phyloP scores from a whole-genome alignment of 2,329 filamentous ascomycete genomes.

The Ophidiomyces ophidiicola region DNA sequence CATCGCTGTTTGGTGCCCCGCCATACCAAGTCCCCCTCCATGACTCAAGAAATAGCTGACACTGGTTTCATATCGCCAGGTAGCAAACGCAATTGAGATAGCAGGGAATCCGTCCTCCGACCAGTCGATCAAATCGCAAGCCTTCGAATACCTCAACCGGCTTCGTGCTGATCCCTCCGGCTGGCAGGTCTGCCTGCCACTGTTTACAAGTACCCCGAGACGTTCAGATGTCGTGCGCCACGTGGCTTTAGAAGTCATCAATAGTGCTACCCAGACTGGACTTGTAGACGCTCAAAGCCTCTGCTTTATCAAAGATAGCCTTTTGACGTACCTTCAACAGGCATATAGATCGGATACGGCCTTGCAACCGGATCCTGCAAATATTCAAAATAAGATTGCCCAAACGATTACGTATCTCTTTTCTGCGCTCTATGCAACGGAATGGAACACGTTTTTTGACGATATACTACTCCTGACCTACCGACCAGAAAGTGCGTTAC shows the following conservation, averaged over 20 bases:
- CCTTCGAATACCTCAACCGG: conserved; percentile 51
- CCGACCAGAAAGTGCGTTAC: conserved; percentile 43
- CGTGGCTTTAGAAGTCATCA: conserved; percentile 83
- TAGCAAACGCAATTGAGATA: conserved; percentile 92
- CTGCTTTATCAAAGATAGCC: conserved; percentile 61
- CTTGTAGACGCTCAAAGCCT: conserved; percentile 62
- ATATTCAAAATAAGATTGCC: conserved; percentile 91
- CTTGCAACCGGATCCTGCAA: conserved; percentile 53
- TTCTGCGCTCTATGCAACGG: conserved; percentile 68
- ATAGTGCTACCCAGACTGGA: conserved; percentile 74
- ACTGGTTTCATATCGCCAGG: conserved; percentile 38
- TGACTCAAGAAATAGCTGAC: conserved; percentile 18
- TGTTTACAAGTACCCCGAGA: conserved; percentile 69
- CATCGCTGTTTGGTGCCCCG: conserved; percentile 3
- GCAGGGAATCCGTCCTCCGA: conserved; percentile 72
- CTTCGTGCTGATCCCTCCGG: conserved; percentile 69
- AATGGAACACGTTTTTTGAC: conserved; percentile 83
- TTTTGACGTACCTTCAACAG: conserved; percentile 68
- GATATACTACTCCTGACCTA: conserved; percentile 72
- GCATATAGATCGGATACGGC: conserved; percentile 51
- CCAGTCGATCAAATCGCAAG: conserved; percentile 63
- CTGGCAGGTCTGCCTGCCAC: conserved; percentile 77
- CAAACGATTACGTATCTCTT: conserved; percentile 94
- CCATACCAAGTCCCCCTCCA: conserved; percentile 11
- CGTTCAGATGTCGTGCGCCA: conserved; percentile 75